Evolutionary conservation across 306 rosid species (phyloP).

Genomic region (Cotoneaster glaucophyllus): DNA sequence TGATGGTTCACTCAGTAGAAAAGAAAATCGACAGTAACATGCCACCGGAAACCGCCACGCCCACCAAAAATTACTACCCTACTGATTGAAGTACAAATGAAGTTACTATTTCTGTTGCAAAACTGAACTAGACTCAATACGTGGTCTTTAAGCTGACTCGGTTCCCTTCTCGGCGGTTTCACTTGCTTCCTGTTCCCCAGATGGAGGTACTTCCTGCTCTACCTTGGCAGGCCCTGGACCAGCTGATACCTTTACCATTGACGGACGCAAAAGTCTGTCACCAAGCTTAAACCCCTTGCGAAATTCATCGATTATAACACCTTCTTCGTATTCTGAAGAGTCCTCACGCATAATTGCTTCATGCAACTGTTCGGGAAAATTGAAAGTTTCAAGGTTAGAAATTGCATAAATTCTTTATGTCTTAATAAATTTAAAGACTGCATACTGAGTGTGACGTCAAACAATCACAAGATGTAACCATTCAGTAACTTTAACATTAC

Average conservation of each 20-base stretch:
- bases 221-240: slow-evolving; percentile 87
- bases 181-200: slow-evolving; percentile 36
- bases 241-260: slow-evolving; percentile 97
- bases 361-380: slow-evolving; percentile 58
- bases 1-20: slow-evolving; percentile 9
- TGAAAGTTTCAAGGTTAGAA: slow-evolving; percentile 21
- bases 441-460: slow-evolving; percentile 2
- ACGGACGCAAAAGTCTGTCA: slow-evolving; percentile 79
- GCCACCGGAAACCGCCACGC: slow-evolving; percentile 19
- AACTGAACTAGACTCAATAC: slow-evolving; percentile 31
- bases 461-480: neutral
- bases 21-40: slow-evolving; percentile 13
- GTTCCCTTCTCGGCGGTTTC: slow-evolving; percentile 32
- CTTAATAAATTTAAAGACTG: slow-evolving; percentile 4
- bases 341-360: slow-evolving; percentile 98
- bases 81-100: slow-evolving; percentile 10
- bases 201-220: slow-evolving; percentile 35
- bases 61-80: slow-evolving; percentile 14
- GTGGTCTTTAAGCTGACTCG: slow-evolving; percentile 30
- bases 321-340: slow-evolving; percentile 69
- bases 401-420: neutral
- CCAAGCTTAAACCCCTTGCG: slow-evolving; percentile 85
- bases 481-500: neutral
- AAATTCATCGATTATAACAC: slow-evolving; percentile 66
- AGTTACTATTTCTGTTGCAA: slow-evolving; percentile 30